phyloP scores from a whole-genome alignment of 148 eudicot genomes.

The Camellia lanceoleosa region DNA sequence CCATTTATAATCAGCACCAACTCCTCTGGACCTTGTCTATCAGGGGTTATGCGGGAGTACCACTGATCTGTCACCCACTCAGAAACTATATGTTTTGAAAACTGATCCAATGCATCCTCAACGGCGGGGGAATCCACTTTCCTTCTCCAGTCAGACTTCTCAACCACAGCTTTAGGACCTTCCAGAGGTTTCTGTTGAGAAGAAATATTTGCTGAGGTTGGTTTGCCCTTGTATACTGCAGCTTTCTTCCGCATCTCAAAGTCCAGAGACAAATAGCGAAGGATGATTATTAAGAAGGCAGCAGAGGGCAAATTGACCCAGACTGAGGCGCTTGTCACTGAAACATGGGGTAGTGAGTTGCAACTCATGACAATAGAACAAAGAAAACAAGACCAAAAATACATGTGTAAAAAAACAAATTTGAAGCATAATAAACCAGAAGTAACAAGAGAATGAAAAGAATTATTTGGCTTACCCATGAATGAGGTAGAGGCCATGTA shows the following conservation, averaged over 20 bases:
- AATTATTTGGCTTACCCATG: no score
- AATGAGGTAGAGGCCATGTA: no score
- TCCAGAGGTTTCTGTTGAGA: slow-evolving; percentile 44
- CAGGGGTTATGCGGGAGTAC: slow-evolving; percentile 88
- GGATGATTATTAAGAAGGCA: slow-evolving; percentile 47
- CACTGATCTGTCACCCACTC: slow-evolving; percentile 99
- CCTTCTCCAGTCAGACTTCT: slow-evolving; percentile 72
- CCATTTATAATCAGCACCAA: slow-evolving; percentile 79
- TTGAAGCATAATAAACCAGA: background rate
- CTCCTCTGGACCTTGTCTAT: slow-evolving; percentile 91
- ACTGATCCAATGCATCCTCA: slow-evolving; percentile 86
- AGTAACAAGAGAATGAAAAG: background rate
- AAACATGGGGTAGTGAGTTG: slow-evolving; percentile 16
- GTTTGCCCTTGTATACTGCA: slow-evolving; percentile 62
- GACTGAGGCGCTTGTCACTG: slow-evolving; percentile 98
- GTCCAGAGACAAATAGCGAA: slow-evolving; percentile 80
- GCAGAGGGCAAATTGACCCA: slow-evolving; percentile 92
- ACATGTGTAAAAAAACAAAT: background rate
- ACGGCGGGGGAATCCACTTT: slow-evolving; percentile 88
- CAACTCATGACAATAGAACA: background rate
- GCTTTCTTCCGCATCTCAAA: slow-evolving; percentile 80
- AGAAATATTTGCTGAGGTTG: slow-evolving; percentile 34
- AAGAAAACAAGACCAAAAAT: background rate
- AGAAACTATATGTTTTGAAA: slow-evolving; percentile 78
- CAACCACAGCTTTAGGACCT: slow-evolving; percentile 33